Conservation (phyloP, 495 filamentous ascomycete species). For the Penicillium silybi region DNA sequence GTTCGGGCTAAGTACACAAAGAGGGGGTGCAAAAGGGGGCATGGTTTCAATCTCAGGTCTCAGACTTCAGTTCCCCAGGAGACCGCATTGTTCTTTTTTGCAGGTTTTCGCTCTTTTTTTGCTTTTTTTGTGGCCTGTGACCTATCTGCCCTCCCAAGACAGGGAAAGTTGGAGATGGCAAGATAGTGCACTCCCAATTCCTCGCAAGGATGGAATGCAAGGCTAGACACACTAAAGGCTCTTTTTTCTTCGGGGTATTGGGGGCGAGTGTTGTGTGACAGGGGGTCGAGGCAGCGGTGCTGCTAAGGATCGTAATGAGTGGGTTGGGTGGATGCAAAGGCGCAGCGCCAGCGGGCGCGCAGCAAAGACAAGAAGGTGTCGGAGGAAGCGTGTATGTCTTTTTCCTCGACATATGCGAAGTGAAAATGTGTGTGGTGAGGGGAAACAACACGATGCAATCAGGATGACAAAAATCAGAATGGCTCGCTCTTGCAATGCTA, state of each 20-base stretch:
- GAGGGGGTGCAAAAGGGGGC: constrained; percentile 11
- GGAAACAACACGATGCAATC: constrained; percentile 9
- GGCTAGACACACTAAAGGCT: constrained; percentile 38
- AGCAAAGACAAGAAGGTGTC: constrained; percentile 17
- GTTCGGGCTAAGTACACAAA: constrained; percentile 28
- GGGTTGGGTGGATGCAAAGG: constrained; percentile 21
- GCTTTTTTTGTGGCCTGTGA: constrained; percentile 31
- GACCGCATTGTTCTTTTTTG: constrained; percentile 26
- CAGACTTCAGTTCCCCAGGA: constrained; percentile 13
- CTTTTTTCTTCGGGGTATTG: constrained; percentile 13
- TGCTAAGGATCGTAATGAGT: constrained; percentile 26
- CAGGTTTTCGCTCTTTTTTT: constrained; percentile 31
- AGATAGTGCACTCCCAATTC: neutral
- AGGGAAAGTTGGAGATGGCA: neutral
- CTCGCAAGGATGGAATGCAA: constrained; percentile 9
- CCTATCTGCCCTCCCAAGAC: neutral
- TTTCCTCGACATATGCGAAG: constrained; percentile 17
- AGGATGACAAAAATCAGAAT: constrained; percentile 26
- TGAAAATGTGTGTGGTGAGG: constrained; percentile 7
- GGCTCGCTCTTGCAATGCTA: constrained; percentile 53
- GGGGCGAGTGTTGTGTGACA: constrained; percentile 3
- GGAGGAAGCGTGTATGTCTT: constrained; percentile 1
- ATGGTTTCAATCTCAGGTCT: neutral
- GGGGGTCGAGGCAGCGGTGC: constrained; percentile 11
- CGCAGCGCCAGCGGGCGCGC: constrained; percentile 29